Conservation (phyloP, 352 stramenopile genomes). For the Pythium guiyangense region DNA sequence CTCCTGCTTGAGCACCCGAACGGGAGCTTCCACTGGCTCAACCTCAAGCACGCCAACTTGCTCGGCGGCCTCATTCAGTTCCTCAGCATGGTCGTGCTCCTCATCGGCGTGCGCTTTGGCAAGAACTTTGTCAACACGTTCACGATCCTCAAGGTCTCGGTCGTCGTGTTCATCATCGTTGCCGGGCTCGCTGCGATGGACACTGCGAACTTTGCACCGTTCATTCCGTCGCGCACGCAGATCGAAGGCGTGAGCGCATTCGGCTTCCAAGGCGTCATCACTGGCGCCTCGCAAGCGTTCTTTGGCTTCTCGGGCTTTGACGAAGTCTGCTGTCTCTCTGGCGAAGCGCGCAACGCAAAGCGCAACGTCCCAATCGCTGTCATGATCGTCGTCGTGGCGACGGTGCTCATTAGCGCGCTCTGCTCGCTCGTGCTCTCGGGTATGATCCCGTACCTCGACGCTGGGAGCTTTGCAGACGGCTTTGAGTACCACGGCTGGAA, state of each 20-base stretch:
- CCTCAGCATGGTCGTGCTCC: constrained; percentile 56
- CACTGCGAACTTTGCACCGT: constrained; percentile 78
- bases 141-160: constrained; percentile 57
- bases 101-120: constrained; percentile 80
- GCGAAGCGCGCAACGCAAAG: constrained; percentile 69
- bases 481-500: constrained; percentile 41
- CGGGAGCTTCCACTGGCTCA: constrained; percentile 41
- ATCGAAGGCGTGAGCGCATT: constrained; percentile 23
- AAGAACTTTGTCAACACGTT: constrained; percentile 85
- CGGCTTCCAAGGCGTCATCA: constrained; percentile 67
- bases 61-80: constrained; percentile 60
- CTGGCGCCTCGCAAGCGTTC: constrained; percentile 84
- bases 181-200: constrained; percentile 78
- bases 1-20: constrained; percentile 30
- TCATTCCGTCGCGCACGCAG: constrained; percentile 42
- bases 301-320: constrained; percentile 95
- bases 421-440: constrained; percentile 84
- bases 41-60: constrained; percentile 45
- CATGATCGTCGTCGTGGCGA: constrained; percentile 69
- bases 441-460: constrained; percentile 57
- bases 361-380: constrained; percentile 78
- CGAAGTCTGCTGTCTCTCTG: constrained; percentile 88
- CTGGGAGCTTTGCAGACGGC: constrained; percentile 42
- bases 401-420: constrained; percentile 54
- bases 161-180: constrained; percentile 90